phyloP scores from a whole-genome alignment of 345 rosid species.

The Bruguiera parviflora region DNA sequence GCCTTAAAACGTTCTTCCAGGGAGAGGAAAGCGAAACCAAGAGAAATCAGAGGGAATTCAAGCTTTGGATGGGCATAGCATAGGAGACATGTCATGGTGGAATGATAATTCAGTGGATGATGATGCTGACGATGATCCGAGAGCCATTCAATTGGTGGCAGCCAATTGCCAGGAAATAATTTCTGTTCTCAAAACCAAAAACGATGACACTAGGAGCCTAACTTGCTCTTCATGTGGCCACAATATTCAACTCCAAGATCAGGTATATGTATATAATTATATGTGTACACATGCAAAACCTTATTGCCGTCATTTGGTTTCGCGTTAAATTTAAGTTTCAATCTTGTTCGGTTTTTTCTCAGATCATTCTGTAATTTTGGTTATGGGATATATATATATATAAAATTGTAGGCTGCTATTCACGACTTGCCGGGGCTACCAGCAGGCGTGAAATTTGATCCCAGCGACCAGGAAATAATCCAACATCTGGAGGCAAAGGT shows the following conservation, averaged over 20 bases:
- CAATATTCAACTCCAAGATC: conserved; percentile 46
- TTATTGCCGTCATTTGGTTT: background rate
- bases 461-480: conserved; percentile 83
- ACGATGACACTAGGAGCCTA: conserved; percentile 9
- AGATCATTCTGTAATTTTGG: background rate
- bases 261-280: conserved; percentile 31
- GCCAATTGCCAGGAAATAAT: conserved; percentile 2
- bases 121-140: conserved; percentile 20
- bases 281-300: background rate
- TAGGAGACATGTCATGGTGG: conserved; percentile 62
- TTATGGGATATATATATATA: background rate
- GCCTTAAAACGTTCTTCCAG: background rate
- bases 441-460: conserved; percentile 92
- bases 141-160: conserved; percentile 25
- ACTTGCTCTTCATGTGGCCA: conserved; percentile 85
- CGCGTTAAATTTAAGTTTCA: background rate
- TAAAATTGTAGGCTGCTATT: conserved; percentile 42
- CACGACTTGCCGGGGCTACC: conserved; percentile 83
- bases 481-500: conserved; percentile 79
- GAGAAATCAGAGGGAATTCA: conserved; percentile 2
- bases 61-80: conserved; percentile 21
- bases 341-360: background rate
- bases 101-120: conserved; percentile 35
- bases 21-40: conserved; percentile 15
- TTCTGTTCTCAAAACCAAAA: conserved; percentile 9